Conservation (phyloP, 371 early-diverging fungal species). For the Fennellomyces sp. region DNA sequence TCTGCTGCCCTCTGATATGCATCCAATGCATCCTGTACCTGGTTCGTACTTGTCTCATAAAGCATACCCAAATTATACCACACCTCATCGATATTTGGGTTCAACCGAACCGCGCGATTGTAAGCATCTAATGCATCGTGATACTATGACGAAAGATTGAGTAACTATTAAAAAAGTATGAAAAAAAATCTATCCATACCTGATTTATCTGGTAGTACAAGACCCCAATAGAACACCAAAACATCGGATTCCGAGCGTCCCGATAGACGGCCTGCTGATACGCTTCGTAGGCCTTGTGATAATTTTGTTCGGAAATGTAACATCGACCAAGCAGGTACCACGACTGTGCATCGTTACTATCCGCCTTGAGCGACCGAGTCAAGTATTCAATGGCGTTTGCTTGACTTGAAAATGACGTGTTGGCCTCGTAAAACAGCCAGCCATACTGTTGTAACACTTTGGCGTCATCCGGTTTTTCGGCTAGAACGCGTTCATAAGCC, state of each 20-base stretch:
- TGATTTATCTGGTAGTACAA: conserved; percentile 97
- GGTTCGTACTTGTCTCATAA: conserved; percentile 98
- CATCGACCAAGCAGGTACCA: conserved; percentile 96
- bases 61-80: conserved; percentile 96
- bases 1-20: conserved; percentile 90
- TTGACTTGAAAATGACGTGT: conserved; percentile 78
- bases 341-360: conserved; percentile 89
- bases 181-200: not conserved
- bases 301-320: conserved; percentile 95
- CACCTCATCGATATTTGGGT: conserved; percentile 94
- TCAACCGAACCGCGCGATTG: conserved; percentile 90
- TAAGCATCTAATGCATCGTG: conserved; percentile 98
- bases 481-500: conserved; percentile 90
- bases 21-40: conserved; percentile 94
- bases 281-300: conserved; percentile 95
- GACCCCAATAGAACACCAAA: conserved; percentile 99
- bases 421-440: conserved; percentile 90
- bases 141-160: conserved; percentile 51
- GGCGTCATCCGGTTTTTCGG: conserved; percentile 90
- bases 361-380: conserved; percentile 83
- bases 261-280: conserved; percentile 98
- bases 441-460: conserved; percentile 97
- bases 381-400: conserved; percentile 86
- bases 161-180: not conserved
- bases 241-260: conserved; percentile 93